phyloP scores from a whole-genome alignment of 495 filamentous ascomycete genomes.

The Terfezia claveryi region DNA sequence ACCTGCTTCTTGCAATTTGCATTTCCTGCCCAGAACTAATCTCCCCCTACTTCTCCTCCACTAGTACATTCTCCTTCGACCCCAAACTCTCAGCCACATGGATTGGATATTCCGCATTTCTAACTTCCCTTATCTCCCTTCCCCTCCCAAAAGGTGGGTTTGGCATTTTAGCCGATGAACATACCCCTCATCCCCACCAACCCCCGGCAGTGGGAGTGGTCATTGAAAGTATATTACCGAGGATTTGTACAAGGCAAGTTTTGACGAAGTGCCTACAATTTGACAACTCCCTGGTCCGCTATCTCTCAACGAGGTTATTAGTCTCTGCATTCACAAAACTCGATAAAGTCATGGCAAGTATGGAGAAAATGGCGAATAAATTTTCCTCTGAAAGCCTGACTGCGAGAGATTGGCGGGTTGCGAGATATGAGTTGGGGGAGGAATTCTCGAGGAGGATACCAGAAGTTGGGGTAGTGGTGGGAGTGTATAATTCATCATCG shows the following conservation, averaged over 20 bases:
- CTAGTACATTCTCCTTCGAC: slow-evolving; percentile 57
- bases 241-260: slow-evolving; percentile 52
- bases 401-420: slow-evolving; percentile 39
- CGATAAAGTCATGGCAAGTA: slow-evolving; percentile 30
- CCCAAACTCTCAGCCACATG: slow-evolving; percentile 80
- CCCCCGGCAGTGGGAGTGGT: slow-evolving; percentile 57
- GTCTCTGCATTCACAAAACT: slow-evolving; percentile 62
- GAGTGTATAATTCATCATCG: slow-evolving; percentile 3
- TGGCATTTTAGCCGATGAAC: slow-evolving; percentile 32
- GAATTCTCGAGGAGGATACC: slow-evolving; percentile 66
- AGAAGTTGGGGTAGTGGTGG: slow-evolving; percentile 23
- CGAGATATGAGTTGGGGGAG: slow-evolving; percentile 37
- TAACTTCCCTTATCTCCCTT: slow-evolving; percentile 56
- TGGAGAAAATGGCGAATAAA: slow-evolving; percentile 25
- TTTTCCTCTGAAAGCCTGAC: slow-evolving; percentile 3
- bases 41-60: slow-evolving; percentile 60
- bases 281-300: slow-evolving; percentile 48
- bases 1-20: slow-evolving; percentile 62
- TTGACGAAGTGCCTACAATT: slow-evolving; percentile 57
- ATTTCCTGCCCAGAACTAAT: slow-evolving; percentile 61
- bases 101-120: slow-evolving; percentile 75
- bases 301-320: slow-evolving; percentile 62
- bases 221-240: slow-evolving; percentile 72
- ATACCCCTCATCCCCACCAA: slow-evolving; percentile 23
- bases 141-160: slow-evolving; percentile 36